phyloP scores from a whole-genome alignment of 2,329 filamentous ascomycete species.

The Amauroascus niger region DNA sequence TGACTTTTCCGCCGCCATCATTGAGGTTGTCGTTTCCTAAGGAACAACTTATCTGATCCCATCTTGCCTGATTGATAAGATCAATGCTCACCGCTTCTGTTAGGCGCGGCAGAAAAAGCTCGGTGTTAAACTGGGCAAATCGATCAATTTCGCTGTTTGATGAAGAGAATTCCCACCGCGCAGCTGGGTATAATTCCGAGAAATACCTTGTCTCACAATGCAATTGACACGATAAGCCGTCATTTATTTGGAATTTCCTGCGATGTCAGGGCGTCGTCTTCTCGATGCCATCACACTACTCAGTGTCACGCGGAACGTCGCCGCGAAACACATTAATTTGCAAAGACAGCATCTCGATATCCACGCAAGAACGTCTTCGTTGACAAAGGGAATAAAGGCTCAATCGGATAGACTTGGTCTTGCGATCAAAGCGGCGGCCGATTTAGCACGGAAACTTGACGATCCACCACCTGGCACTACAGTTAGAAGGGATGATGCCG shows the following conservation, averaged over 20 bases:
- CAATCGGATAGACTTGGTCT: conserved; percentile 54
- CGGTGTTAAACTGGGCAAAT: too few species aligned
- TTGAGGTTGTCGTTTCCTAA: not conserved
- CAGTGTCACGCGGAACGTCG: conserved; percentile 59
- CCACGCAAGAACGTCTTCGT: conserved; percentile 54
- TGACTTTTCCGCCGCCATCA: not conserved
- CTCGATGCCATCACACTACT: conserved; percentile 62
- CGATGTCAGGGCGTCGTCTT: conserved; percentile 52
- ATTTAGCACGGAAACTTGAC: conserved; percentile 49
- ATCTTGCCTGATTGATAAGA: conserved; percentile 1
- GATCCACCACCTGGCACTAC: conserved; percentile 26
- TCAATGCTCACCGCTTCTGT: not conserved
- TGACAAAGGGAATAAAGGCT: conserved; percentile 52
- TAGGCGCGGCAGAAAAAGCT: conserved; percentile 6
- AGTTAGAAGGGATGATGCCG: not conserved
- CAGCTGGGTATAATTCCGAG: not conserved
- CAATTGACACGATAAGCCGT: not conserved
- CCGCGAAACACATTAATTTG: conserved; percentile 51
- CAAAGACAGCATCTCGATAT: conserved; percentile 53
- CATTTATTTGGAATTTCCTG: not conserved
- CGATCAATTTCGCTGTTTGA: too few species aligned
- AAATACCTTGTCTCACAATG: not conserved
- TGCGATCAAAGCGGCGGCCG: conserved; percentile 51
- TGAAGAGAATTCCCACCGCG: not conserved
- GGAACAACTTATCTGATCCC: not conserved